phyloP scores from a whole-genome alignment of 169 alveolate genomes.

The Miamiensis avidus region DNA sequence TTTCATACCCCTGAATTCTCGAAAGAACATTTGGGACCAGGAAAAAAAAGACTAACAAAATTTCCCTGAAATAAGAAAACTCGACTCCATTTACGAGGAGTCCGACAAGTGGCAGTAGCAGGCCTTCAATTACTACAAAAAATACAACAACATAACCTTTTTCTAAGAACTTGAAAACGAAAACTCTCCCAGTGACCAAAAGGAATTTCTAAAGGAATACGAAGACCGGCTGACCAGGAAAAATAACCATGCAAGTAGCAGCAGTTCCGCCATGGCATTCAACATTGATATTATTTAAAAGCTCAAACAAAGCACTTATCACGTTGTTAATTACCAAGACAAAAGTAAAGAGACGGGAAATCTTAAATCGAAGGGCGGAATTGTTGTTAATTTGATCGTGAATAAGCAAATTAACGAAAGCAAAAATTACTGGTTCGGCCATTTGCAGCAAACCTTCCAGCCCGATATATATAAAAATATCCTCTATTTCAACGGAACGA shows the following conservation, averaged over 20 bases:
- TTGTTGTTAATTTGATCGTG: too few relatives aligned
- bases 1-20: conserved; percentile 38
- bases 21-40: conserved; percentile 37
- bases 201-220: neutral
- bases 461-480: too few relatives aligned
- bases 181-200: neutral
- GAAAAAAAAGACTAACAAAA: conserved; percentile 9
- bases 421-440: too few relatives aligned
- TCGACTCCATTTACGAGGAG: neutral
- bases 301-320: neutral
- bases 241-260: neutral
- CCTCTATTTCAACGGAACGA: too few relatives aligned
- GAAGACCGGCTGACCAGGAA: neutral
- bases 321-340: too few relatives aligned
- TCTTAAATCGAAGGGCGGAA: too few relatives aligned
- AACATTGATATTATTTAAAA: neutral
- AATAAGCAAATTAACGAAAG: too few relatives aligned
- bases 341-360: too few relatives aligned
- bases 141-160: too few relatives aligned
- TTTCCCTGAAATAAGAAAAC: neutral
- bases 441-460: too few relatives aligned
- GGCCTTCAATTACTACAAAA: neutral
- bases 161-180: too few relatives aligned
- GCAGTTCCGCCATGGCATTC: neutral
- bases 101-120: neutral